phyloP scores from a whole-genome alignment of 2,329 filamentous ascomycete genomes.

The Elsinoe batatas region DNA sequence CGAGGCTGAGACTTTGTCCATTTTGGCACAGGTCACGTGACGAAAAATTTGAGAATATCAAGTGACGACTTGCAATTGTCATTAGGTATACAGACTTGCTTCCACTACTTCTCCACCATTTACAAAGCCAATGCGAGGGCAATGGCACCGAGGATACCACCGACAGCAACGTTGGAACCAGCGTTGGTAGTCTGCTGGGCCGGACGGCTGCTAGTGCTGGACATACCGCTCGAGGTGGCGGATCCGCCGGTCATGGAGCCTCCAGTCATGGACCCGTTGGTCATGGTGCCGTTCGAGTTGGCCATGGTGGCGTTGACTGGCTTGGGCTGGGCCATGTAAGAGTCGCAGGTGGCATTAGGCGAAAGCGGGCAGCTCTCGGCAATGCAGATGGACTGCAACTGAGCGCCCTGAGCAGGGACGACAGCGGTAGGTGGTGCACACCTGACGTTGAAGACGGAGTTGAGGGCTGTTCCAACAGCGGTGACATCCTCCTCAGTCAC shows the following conservation, averaged over 20 bases:
- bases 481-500: slow-evolving; percentile 45
- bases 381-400: slow-evolving; percentile 49
- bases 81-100: too few species aligned
- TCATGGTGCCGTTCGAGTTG: slow-evolving; percentile 2
- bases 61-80: too few species aligned
- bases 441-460: slow-evolving; percentile 41
- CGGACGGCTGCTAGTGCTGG: neutral
- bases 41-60: neutral
- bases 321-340: slow-evolving; percentile 29
- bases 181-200: slow-evolving; percentile 10
- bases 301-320: slow-evolving; percentile 14
- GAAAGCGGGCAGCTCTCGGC: slow-evolving; percentile 41
- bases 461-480: slow-evolving; percentile 41
- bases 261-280: slow-evolving; percentile 7
- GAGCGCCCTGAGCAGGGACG: slow-evolving; percentile 36
- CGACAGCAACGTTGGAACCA: neutral
- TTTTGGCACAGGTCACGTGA: neutral
- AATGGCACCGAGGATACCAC: slow-evolving; percentile 6
- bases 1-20: neutral
- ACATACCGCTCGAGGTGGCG: neutral
- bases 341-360: slow-evolving; percentile 36
- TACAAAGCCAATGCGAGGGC: slow-evolving; percentile 8
- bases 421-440: slow-evolving; percentile 41
- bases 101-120: neutral
- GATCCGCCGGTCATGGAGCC: neutral